Evolutionary conservation across 2,329 filamentous ascomycete genomes (phyloP).

Genomic region (Nannizzia gypsea): DNA sequence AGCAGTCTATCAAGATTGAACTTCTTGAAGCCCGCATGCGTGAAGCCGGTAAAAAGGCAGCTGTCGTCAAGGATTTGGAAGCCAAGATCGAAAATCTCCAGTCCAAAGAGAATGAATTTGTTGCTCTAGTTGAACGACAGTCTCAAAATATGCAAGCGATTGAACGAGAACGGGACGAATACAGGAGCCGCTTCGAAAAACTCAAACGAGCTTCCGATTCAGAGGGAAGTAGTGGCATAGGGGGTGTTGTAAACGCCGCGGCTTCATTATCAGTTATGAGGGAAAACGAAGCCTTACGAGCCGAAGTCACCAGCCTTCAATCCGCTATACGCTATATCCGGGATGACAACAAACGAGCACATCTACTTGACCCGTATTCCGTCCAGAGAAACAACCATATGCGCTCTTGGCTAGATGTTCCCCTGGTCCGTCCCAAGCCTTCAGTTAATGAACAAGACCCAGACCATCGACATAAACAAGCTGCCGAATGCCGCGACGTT

Average conservation of each 20-base stretch:
- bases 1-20: conserved; percentile 81
- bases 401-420: conserved; percentile 35
- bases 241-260: conserved; percentile 28
- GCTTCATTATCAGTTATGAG: conserved; percentile 31
- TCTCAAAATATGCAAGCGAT: conserved; percentile 27
- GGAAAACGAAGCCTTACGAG: conserved; percentile 34
- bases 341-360: conserved; percentile 33
- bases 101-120: conserved; percentile 23
- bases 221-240: conserved; percentile 26
- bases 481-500: conserved; percentile 32
- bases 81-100: conserved; percentile 31
- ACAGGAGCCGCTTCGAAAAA: conserved; percentile 32
- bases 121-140: conserved; percentile 25
- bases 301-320: conserved; percentile 34
- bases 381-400: conserved; percentile 30
- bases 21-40: conserved; percentile 79
- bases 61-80: conserved; percentile 34
- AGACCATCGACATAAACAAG: conserved; percentile 20
- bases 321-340: conserved; percentile 37
- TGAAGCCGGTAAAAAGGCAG: conserved; percentile 67
- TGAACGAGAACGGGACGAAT: conserved; percentile 32
- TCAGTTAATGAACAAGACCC: conserved; percentile 24
- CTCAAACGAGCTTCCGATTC: conserved; percentile 32
- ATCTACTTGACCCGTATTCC: conserved; percentile 32
- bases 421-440: conserved; percentile 22